Evolutionary conservation across 805 yeast genomes (phyloP).

Genomic region (Starmerella bombi): DNA sequence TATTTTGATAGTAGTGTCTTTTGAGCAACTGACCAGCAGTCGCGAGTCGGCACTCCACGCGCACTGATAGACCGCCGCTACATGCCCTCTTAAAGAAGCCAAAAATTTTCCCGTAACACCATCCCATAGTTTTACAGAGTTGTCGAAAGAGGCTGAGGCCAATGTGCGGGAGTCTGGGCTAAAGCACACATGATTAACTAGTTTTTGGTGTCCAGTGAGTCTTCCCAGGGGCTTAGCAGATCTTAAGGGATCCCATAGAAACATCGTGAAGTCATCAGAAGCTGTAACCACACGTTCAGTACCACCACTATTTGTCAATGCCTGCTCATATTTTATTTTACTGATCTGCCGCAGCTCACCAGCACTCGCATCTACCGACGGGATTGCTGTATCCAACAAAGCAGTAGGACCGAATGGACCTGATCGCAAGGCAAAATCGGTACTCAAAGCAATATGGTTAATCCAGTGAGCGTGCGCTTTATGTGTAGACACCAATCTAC

Average conservation of each 20-base stretch:
- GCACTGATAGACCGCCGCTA: constrained; percentile 93
- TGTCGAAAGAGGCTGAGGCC: constrained; percentile 90
- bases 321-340: constrained; percentile 45
- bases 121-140: constrained; percentile 92
- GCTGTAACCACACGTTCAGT: constrained; percentile 84
- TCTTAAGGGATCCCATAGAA: constrained; percentile 83
- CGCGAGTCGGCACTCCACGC: constrained; percentile 96
- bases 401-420: constrained; percentile 60
- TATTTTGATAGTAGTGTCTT: constrained; percentile 89
- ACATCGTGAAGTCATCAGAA: constrained; percentile 96
- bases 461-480: constrained; percentile 97
- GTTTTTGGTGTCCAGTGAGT: constrained; percentile 95
- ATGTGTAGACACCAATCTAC: constrained; percentile 63
- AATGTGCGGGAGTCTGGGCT: constrained; percentile 89
- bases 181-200: constrained; percentile 89
- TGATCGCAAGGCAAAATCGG: constrained; percentile 73
- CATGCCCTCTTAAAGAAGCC: constrained; percentile 89
- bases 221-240: constrained; percentile 73
- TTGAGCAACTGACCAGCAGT: constrained; percentile 80
- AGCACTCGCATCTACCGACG: constrained; percentile 36
- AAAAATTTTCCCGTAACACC: constrained; percentile 83
- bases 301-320: constrained; percentile 40
- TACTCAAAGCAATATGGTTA: constrained; percentile 80
- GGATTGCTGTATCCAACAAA: constrained; percentile 9
- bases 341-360: constrained; percentile 45